Conservation (phyloP, 1,139 yeast species). For the Yamadazyma sp. region DNA sequence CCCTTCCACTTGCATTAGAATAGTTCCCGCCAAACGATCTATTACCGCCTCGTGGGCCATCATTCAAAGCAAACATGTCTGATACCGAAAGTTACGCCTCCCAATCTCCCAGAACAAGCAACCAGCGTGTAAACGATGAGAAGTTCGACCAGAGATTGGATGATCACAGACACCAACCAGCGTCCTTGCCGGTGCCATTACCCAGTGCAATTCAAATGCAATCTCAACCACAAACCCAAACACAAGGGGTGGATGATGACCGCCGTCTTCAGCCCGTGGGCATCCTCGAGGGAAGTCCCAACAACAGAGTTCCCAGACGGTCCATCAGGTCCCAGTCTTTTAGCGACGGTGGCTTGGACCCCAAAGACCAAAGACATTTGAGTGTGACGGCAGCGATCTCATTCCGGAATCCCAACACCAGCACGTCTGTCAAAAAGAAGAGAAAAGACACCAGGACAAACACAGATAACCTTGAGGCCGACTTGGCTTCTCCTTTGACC, state of each 20-base stretch:
- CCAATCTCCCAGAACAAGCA: constrained; percentile 33
- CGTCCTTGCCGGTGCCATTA: constrained; percentile 34
- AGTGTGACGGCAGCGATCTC: constrained; percentile 9
- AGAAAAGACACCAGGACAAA: constrained; percentile 17
- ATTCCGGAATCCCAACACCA: constrained; percentile 3
- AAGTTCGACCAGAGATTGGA: constrained; percentile 53
- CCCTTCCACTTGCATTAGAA: not conserved
- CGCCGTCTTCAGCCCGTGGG: constrained; percentile 11
- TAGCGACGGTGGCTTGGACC: constrained; percentile 19
- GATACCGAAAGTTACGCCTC: constrained; percentile 46
- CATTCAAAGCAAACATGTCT: constrained; percentile 31
- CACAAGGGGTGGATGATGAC: not conserved
- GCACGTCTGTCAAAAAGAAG: constrained; percentile 10
- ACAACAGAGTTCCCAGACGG: constrained; percentile 14
- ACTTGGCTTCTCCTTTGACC: constrained; percentile 33
- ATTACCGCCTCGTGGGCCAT: not conserved
- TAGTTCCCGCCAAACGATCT: not conserved
- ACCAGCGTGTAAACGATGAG: constrained; percentile 39
- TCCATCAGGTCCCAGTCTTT: constrained; percentile 36
- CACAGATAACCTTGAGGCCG: constrained; percentile 24
- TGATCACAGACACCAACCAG: constrained; percentile 57
- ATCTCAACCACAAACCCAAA: no score
- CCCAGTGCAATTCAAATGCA: constrained; percentile 13
- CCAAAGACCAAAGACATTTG: constrained; percentile 19
- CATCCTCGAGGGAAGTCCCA: constrained; percentile 11